Evolutionary conservation across 768 basidiomycete species (phyloP), one percentile per base, ranked within the genome.

Genomic region (Hericium erinaceus): DNA sequence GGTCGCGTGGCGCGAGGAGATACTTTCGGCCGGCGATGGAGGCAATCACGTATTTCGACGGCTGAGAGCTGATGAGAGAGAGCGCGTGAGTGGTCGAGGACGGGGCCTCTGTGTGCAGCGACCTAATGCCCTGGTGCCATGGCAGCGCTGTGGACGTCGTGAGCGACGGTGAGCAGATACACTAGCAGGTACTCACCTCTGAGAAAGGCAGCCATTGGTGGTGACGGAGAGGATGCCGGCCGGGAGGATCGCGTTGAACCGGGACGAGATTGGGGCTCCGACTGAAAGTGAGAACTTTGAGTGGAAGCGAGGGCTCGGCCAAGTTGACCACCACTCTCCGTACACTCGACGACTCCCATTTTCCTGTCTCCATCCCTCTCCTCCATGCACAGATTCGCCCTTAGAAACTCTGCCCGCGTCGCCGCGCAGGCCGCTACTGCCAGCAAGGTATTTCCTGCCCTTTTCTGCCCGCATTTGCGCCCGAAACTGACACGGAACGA

Each of bases 21-120:
- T 97, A 93, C 71, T 88, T 89, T 67, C 82, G 80, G 65, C 92
- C 88, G 57, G 87, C 89, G 55, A 99, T 80, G 20, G 87, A 83
- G 59, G 94, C 94, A 67, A 95, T 79, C 69, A 95, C 79, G 74
- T 98, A 99, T 73, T 92, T 87, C 0, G 88, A 87, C 5, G 95
- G 92, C 64, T 98, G 94, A 0, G 92, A 88, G 67, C 87, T 85
- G 59, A 98, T 87, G 68, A 93, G 80, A 46, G 82, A 74, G 67
- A 97, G 76, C 5, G 93, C 93, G 51, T 79, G 72, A 50, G 79
- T 49, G n/a, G 82, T 73, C 41, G 64, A 53, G 8, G 62, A 40
- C 11, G 65, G 54, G 4, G 67, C 54, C 51, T 69, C 67, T 1
- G 75, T 68, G 54, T 73, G 73, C 37, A 75, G 64, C 54, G 24